Percentiles rank a stretch among this genome's conserved stretches.
Evolutionary conservation across 345 rosid genomes (phyloP).

Genomic region (Brassica cretica): DNA sequence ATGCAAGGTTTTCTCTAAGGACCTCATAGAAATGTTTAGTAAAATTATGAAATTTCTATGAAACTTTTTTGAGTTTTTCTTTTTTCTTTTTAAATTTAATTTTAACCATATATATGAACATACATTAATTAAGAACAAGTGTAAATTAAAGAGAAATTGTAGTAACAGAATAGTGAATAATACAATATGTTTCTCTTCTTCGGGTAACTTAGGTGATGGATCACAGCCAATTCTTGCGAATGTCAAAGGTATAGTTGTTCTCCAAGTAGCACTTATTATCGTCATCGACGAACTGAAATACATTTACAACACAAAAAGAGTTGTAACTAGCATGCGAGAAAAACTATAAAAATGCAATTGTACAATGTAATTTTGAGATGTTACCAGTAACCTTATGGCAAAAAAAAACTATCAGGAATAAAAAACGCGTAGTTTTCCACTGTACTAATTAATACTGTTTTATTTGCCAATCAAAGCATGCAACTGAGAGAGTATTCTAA

Average conservation of each 20-base stretch:
- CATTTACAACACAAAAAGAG: background rate
- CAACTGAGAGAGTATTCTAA: background rate
- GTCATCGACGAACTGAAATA: constrained; percentile 65
- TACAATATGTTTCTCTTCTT: constrained; percentile 8
- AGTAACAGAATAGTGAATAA: background rate
- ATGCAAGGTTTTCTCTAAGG: background rate
- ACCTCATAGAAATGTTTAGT: background rate
- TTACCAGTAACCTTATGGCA: background rate
- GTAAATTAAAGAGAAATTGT: background rate
- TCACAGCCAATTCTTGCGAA: constrained; percentile 62
- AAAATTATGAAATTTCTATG: background rate
- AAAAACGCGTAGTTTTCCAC: background rate
- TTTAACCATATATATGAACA: background rate
- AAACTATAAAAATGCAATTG: background rate
- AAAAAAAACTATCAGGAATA: background rate
- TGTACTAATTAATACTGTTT: background rate
- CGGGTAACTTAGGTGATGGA: background rate
- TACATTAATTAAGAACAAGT: background rate
- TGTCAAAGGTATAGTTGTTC: constrained; percentile 71
- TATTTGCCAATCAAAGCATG: background rate
- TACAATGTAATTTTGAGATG: background rate
- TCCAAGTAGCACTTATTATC: constrained; percentile 77
- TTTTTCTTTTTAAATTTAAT: no score
- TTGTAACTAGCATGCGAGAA: background rate
- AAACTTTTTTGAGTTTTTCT: no score